phyloP scores from a whole-genome alignment of 805 yeast genomes.

The Candida maltosa region DNA sequence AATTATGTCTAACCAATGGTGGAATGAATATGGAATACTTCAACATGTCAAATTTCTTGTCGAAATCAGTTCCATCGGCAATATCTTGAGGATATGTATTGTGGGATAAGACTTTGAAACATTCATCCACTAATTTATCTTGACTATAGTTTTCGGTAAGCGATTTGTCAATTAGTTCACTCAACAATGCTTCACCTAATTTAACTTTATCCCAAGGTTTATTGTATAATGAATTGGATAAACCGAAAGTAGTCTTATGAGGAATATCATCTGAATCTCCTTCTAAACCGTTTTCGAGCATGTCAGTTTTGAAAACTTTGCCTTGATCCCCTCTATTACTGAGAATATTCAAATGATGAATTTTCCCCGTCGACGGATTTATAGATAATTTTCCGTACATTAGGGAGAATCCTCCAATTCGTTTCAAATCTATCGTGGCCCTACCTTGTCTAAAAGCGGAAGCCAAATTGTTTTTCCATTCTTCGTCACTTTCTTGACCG shows the following conservation, averaged over 20 bases:
- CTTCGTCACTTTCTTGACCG: conserved; percentile 30
- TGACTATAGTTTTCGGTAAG: conserved; percentile 17
- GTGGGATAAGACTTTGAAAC: conserved; percentile 53
- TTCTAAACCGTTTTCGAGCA: background rate
- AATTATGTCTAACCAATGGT: conserved; percentile 36
- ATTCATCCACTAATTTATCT: conserved; percentile 43
- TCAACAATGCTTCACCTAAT: conserved; percentile 39
- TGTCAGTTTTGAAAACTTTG: conserved; percentile 22
- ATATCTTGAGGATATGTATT: conserved; percentile 30
- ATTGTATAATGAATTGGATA: conserved; percentile 65
- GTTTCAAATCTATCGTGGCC: conserved; percentile 14
- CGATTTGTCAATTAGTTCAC: conserved; percentile 17
- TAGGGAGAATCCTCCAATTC: conserved; percentile 63
- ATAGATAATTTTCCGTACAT: conserved; percentile 48
- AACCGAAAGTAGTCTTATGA: conserved; percentile 43
- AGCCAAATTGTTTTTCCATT: conserved; percentile 42
- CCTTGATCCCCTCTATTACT: conserved; percentile 49
- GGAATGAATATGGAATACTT: conserved; percentile 70
- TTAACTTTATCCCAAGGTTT: conserved; percentile 76
- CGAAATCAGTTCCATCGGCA: conserved; percentile 10
- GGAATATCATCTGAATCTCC: conserved; percentile 14
- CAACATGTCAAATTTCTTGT: conserved; percentile 37
- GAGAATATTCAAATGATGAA: conserved; percentile 40
- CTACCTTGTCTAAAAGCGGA: conserved; percentile 4
- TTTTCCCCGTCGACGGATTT: conserved; percentile 16